Base-by-base conservation (phyloP, 1,284 basidiomycete genomes). In the Papiliotrema flavescens region DNA sequence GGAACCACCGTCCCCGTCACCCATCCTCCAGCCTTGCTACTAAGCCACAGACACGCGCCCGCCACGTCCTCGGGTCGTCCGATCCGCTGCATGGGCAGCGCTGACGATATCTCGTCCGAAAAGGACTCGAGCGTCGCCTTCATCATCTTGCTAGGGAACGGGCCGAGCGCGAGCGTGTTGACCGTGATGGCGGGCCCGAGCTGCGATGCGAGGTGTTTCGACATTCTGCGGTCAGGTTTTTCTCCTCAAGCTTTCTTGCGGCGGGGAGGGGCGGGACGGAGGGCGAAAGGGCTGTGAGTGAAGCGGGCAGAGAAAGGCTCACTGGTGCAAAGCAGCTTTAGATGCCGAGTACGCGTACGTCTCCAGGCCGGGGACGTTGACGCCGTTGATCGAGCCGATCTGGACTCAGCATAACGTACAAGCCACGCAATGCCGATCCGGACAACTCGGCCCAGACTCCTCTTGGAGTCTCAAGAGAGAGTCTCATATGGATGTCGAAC, bases 261-360 rank as follows among this genome's bases (percentile, higher is more conserved):
- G 28, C 19, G 7, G 20, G 23, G 28, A 44, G 47, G 44, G 39
- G 41, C 23, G 13, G 47, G 42, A 23, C 3, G 11, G 49, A 13
- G 53, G n/a, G 26, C 24, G 34, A 36, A 54, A 35, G 40, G 19
- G 5, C 14, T 28, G 20, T 37, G 17, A 37, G 48, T 28, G 17
- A 26, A 44, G 23, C 23, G 15, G 32, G 35, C 23, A 24, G 22
- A 8, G 35, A 20, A 19, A 2, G 34, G 60, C 67, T 51, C 51
- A 73, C 73, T 73, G 70, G 57, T 75, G 78, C 36, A 80, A 53
- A 8, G 74, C 74, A 8, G 80, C 80, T 67, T 88, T 88, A 26
- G 83, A 83, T 1, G 84, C 80, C 24, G 83, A 81, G 67, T 88
- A 88, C 1, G 85, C 84, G 62, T 84, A 88, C 1, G 85, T 87